Percentiles rank a stretch among this genome's conserved stretches.
These are phyloP conservation scores for Magnusiomyces paraingens DNA, from an alignment of 1,139 yeast genomes.

Conservation along the genomic window DNA sequence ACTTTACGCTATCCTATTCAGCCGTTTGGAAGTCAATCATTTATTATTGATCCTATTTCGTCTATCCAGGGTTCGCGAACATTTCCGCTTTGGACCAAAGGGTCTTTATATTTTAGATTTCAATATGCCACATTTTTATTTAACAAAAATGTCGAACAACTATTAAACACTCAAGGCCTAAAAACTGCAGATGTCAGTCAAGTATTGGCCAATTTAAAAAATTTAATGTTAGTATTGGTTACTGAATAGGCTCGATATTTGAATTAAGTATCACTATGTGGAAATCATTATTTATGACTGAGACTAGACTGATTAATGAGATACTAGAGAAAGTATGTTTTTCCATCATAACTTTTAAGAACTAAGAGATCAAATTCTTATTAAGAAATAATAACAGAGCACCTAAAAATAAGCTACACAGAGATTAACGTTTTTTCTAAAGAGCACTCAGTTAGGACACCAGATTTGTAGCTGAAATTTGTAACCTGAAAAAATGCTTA, in stretches of 20 bases:
- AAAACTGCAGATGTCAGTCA: conserved; percentile 35
- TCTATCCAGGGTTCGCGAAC: conserved; percentile 39
- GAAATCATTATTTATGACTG: too few relatives aligned
- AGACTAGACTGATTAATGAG: too few relatives aligned
- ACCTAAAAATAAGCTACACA: too few relatives aligned
- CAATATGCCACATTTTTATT: conserved; percentile 47
- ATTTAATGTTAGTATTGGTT: conserved; percentile 30
- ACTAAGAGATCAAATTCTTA: too few relatives aligned
- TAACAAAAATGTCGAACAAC: conserved; percentile 45
- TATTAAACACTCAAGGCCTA: conserved; percentile 35
- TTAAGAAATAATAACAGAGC: too few relatives aligned
- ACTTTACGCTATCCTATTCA: conserved; percentile 48
- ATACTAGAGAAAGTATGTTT: too few relatives aligned
- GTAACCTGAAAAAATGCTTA: too few relatives aligned
- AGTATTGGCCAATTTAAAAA: conserved; percentile 37
- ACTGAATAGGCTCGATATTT: background rate
- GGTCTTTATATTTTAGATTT: conserved; percentile 43
- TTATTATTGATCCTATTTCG: conserved; percentile 45
- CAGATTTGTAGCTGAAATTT: too few relatives aligned
- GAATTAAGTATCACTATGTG: too few relatives aligned
- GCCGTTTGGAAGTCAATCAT: conserved; percentile 46
- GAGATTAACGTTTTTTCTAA: too few relatives aligned
- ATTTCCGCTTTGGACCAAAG: conserved; percentile 46
- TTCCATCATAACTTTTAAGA: too few relatives aligned
- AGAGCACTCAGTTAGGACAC: too few relatives aligned